These are phyloP conservation scores for Helminthosporium solani DNA, from an alignment of 2,329 filamentous ascomycete species.

Conservation along the genomic window DNA sequence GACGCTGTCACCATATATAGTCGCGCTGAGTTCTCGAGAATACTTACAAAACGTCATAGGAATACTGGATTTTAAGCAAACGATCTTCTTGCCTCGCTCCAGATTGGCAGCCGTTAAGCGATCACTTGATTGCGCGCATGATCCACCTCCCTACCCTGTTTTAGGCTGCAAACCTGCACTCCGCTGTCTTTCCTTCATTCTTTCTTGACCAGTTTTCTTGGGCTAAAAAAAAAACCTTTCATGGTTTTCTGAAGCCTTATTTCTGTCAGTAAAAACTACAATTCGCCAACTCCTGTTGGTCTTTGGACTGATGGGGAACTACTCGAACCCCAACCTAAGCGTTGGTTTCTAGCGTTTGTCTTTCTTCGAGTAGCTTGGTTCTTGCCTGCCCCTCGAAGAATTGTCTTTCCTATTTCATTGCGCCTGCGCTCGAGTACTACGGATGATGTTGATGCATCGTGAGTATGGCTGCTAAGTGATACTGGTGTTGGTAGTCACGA, in stretches of 20 bases:
- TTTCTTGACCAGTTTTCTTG: conserved; percentile 8
- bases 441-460: neutral
- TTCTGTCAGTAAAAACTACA: conserved; percentile 75
- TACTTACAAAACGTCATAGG: neutral
- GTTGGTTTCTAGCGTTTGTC: neutral
- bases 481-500: too few species aligned
- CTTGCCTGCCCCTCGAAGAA: conserved; percentile 5
- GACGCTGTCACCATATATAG: too few species aligned
- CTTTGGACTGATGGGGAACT: conserved; percentile 70
- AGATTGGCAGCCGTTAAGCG: neutral
- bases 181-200: conserved; percentile 1
- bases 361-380: conserved; percentile 7
- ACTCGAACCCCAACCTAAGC: conserved; percentile 67
- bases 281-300: conserved; percentile 70
- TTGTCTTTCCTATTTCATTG: neutral
- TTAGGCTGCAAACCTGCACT: conserved; percentile 5
- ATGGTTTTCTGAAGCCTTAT: conserved; percentile 46
- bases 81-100: neutral
- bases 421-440: neutral
- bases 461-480: too few species aligned
- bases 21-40: neutral
- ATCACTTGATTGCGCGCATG: neutral
- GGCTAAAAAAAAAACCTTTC: conserved; percentile 11
- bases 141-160: neutral
- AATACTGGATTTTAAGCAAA: neutral